phyloP scores from a whole-genome alignment of 2,329 filamentous ascomycete genomes.

The Monosporascus sp. region DNA sequence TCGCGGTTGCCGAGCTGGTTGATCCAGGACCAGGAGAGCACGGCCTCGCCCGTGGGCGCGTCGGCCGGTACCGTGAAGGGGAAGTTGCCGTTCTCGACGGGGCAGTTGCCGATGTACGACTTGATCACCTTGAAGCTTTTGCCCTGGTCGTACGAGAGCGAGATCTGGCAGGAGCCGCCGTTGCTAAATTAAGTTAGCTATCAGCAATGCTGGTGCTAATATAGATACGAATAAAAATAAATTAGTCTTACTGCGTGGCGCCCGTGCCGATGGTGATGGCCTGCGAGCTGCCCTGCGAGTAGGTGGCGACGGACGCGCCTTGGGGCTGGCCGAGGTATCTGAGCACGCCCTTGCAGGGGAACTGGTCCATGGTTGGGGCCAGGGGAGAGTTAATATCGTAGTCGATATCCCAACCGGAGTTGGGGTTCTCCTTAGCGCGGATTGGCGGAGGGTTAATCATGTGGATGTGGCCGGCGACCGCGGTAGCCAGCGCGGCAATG shows the following conservation, averaged over 20 bases:
- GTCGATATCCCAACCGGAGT: conserved; percentile 46
- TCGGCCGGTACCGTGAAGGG: conserved; percentile 62
- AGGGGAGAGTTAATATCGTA: conserved; percentile 70
- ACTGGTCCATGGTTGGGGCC: conserved; percentile 51
- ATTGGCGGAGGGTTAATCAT: conserved; percentile 48
- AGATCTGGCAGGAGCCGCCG: conserved; percentile 72
- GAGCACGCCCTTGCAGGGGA: conserved; percentile 67
- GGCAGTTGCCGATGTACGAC: conserved; percentile 30
- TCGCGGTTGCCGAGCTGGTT: conserved; percentile 73
- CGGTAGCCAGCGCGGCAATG: conserved; percentile 35
- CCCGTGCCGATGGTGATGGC: conserved; percentile 59
- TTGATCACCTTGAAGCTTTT: conserved; percentile 59
- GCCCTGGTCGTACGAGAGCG: conserved; percentile 68
- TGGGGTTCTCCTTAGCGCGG: conserved; percentile 46
- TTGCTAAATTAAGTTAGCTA: background rate
- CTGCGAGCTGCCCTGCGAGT: conserved; percentile 55
- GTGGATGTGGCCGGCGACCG: conserved; percentile 51
- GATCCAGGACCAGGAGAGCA: conserved; percentile 75
- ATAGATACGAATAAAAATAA: no score
- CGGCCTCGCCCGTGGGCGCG: conserved; percentile 50
- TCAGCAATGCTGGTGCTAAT: no score
- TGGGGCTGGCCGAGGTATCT: conserved; percentile 40
- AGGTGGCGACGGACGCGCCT: conserved; percentile 53
- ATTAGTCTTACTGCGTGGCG: conserved; percentile 41
- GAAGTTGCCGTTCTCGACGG: conserved; percentile 43